Base-by-base conservation (phyloP, 1,139 yeast genomes). In the Barnettozyma hawaiiensis region DNA sequence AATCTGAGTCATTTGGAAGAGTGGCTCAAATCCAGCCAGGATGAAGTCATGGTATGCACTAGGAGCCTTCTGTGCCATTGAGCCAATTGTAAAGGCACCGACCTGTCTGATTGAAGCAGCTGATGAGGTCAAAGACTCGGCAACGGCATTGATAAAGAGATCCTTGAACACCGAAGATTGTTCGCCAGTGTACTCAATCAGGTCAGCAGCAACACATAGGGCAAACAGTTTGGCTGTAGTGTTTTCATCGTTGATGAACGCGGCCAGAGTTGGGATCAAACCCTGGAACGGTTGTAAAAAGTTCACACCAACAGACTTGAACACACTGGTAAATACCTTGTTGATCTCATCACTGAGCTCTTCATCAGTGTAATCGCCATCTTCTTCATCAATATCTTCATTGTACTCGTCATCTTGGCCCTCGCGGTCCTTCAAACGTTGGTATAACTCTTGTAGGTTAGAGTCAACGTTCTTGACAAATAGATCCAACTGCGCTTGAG, bases 331-430 rank as follows among this genome's bases (percentile, higher is more conserved):
- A 31, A 92, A 63, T 2, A 85, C 81, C 60, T 84, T 85, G 62
- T 82, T 84, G 51, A 89, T 79, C 61, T 90, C 96, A 56, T 87
- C 95, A 47, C 86, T 67, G 42, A 90, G 69, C 57, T 87, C 96
- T 58, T 87, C 96, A 61, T 90, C 96, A 1, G 95, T 84, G 58
- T 77, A 86, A 55, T 85, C 97, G 40, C 82, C 89, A 44, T 84
- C 95, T 45, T 79, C 85, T 45, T 86, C 95, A 54, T 81, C 92
- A 39, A 73, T 62, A 19, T 74, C 76, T 47, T 72, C 77, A 45
- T 76, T 80, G 49, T 67, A 72, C 43, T 72, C 73, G 46, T 70
- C 72, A 54, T 83, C 89, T 53, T 82, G 90, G 37, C 73, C 80
- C 49, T 71, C 77, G 49, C 95, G 81, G 31, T 74, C 76, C 55